Conservation (phyloP, 23 red algal genomes). For the Gracilariopsis chorda region DNA sequence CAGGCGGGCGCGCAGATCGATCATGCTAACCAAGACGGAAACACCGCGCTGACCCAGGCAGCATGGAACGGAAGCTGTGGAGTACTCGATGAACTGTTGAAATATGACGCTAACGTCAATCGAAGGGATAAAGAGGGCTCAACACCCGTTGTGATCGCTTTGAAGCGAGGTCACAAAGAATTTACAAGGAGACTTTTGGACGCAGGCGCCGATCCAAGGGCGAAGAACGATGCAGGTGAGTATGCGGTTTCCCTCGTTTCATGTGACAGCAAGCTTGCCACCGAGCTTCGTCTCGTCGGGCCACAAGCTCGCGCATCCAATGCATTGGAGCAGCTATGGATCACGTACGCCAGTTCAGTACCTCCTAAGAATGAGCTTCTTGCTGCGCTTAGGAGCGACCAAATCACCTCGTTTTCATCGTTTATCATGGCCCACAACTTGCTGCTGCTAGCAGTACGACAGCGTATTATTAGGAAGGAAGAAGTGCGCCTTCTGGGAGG, state of each 20-base stretch:
- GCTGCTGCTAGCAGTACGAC: conserved; percentile 2
- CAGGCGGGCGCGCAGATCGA: not conserved
- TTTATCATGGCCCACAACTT: not conserved
- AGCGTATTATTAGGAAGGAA: not conserved
- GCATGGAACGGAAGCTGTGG: no score
- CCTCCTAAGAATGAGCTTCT: not conserved
- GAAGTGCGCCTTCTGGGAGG: not conserved
- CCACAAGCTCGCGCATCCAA: not conserved
- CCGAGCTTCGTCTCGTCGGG: not conserved
- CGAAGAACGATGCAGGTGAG: not conserved
- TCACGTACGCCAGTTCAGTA: not conserved
- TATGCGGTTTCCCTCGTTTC: not conserved
- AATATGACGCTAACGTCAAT: not conserved
- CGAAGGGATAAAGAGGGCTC: not conserved
- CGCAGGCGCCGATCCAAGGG: not conserved
- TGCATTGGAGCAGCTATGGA: not conserved
- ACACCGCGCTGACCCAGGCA: not conserved
- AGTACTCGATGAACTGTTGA: no score
- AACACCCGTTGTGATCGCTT: not conserved
- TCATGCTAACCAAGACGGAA: not conserved
- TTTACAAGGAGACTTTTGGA: not conserved
- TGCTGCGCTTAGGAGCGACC: not conserved
- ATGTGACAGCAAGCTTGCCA: not conserved
- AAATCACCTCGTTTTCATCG: not conserved
- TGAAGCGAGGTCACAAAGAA: not conserved